phyloP scores from a whole-genome alignment of 257 asterid genomes.

The Oldenlandia corymbosa region DNA sequence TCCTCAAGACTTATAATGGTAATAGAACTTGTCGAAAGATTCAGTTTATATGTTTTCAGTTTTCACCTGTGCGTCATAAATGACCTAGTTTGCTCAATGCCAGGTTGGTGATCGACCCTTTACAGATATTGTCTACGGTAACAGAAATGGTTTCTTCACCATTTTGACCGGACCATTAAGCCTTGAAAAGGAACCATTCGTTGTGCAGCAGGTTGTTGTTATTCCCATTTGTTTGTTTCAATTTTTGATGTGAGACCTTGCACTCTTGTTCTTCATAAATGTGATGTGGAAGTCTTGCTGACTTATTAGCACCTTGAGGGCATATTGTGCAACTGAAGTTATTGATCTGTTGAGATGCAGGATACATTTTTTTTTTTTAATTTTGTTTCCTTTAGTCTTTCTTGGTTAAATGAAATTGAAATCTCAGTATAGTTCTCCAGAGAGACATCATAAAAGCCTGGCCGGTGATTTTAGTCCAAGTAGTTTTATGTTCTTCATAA shows the following conservation, averaged over 20 bases:
- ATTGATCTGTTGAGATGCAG: not conserved
- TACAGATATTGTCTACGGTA: slow-evolving; percentile 85
- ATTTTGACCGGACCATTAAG: slow-evolving; percentile 80
- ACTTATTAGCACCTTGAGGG: slow-evolving; percentile 2
- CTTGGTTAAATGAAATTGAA: not conserved
- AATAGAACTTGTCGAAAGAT: slow-evolving; percentile 8
- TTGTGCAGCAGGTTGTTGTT: slow-evolving; percentile 69
- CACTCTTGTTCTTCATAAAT: not conserved
- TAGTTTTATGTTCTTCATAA: not conserved
- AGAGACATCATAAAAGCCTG: not conserved
- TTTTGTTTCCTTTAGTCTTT: not conserved
- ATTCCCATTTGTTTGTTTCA: slow-evolving; percentile 2
- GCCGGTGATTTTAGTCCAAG: not conserved
- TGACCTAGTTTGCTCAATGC: slow-evolving; percentile 19
- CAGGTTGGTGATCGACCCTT: slow-evolving; percentile 99
- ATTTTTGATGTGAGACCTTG: not conserved
- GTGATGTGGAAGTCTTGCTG: too few relatives aligned
- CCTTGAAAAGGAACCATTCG: slow-evolving; percentile 71
- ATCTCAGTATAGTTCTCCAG: not conserved
- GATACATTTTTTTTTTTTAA: not conserved
- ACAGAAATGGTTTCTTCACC: slow-evolving; percentile 78
- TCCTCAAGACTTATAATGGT: slow-evolving; percentile 83
- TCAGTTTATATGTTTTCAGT: not conserved
- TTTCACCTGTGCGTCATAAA: not conserved
- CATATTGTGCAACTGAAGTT: not conserved